Percentiles rank a stretch among this genome's conserved stretches.
Evolutionary conservation across 2,329 filamentous ascomycete genomes (phyloP).

Genomic region (Diaporthe caulivora): DNA sequence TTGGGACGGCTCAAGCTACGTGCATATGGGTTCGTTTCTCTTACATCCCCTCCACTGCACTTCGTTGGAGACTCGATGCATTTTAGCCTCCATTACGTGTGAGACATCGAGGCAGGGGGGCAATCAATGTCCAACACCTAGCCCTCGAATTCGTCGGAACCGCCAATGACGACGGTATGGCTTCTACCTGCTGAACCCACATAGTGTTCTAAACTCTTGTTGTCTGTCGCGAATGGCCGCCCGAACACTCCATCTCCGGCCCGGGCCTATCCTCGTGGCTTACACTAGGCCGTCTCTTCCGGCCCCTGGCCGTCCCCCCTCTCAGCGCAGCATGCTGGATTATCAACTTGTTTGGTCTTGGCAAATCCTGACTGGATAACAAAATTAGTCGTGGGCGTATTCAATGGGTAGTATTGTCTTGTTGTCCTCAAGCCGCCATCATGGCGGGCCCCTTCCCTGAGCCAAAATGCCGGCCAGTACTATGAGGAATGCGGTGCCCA

Average conservation of each 20-base stretch:
- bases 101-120: constrained; percentile 9
- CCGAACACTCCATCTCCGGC: neutral
- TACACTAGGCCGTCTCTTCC: neutral
- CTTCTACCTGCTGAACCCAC: neutral
- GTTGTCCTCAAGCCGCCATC: neutral
- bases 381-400: neutral
- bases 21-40: constrained; percentile 16
- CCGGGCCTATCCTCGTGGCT: constrained; percentile 6
- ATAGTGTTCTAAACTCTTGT: neutral
- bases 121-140: constrained; percentile 7
- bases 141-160: neutral
- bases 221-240: neutral
- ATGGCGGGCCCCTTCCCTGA: constrained; percentile 4
- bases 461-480: neutral
- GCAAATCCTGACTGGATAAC: neutral
- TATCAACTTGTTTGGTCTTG: neutral
- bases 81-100: neutral
- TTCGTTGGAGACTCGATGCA: neutral
- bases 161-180: constrained; percentile 5
- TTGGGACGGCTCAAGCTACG: neutral
- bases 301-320: neutral
- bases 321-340: neutral
- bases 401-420: neutral
- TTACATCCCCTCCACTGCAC: neutral
- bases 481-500: neutral